Percentiles rank a stretch among this genome's conserved stretches.
Evolutionary conservation across 1,139 yeast genomes (phyloP).

Genomic region (Tardiomyces digboiensis): DNA sequence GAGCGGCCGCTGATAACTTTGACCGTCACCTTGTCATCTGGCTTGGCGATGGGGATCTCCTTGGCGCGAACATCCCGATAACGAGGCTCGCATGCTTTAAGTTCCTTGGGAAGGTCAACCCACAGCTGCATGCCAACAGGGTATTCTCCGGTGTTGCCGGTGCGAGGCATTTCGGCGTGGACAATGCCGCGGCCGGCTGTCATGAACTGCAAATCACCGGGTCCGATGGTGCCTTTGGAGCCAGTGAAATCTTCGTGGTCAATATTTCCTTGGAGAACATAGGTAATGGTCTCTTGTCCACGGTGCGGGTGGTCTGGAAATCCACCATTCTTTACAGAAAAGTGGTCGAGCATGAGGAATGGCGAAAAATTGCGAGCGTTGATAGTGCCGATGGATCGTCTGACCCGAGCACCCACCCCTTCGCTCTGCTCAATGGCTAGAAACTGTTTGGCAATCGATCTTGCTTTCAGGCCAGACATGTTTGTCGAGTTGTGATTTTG

Average conservation of each 20-base stretch:
- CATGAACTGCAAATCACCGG: constrained; percentile 93
- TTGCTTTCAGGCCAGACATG: constrained; percentile 1
- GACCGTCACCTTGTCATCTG: constrained; percentile 57
- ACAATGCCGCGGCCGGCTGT: constrained; percentile 89
- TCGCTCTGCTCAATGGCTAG: constrained; percentile 70
- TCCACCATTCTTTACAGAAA: constrained; percentile 57
- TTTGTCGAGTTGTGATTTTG: background rate
- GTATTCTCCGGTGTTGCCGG: constrained; percentile 33
- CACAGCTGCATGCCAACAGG: constrained; percentile 68
- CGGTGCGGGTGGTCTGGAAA: constrained; percentile 93
- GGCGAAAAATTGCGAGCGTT: constrained; percentile 69
- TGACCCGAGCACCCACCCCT: constrained; percentile 81
- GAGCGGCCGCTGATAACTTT: constrained; percentile 72
- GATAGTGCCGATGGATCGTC: constrained; percentile 71
- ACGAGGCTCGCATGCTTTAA: constrained; percentile 65
- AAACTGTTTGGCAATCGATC: constrained; percentile 35
- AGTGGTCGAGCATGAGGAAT: constrained; percentile 78
- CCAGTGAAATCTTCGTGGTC: constrained; percentile 95
- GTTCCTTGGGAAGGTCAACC: constrained; percentile 75
- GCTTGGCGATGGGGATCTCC: constrained; percentile 61
- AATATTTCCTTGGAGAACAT: constrained; percentile 61
- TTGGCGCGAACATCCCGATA: constrained; percentile 67
- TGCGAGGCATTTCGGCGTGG: constrained; percentile 83
- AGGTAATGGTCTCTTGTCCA: constrained; percentile 85
- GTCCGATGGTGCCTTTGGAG: constrained; percentile 59